Conservation (phyloP, 345 rosid genomes). For the Toxicodendron radicans region DNA sequence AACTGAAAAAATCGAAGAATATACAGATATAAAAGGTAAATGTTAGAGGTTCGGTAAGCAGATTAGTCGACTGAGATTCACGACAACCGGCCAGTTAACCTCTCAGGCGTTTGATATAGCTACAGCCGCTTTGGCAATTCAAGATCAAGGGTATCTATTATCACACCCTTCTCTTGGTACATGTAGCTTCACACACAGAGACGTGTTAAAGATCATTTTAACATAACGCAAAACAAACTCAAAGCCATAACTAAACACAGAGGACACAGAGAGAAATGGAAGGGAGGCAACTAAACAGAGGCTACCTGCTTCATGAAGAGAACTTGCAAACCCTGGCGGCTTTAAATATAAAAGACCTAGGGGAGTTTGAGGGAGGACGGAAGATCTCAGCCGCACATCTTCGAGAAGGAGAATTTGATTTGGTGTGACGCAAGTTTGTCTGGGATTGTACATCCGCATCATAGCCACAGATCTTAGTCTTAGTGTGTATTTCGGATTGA, state of each 20-base stretch:
- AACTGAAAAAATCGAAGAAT: not conserved
- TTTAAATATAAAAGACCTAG: not conserved
- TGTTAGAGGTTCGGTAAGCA: conserved; percentile 95
- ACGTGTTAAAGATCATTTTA: too few relatives aligned
- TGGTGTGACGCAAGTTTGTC: not conserved
- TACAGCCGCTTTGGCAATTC: conserved; percentile 72
- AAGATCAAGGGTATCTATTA: conserved; percentile 41
- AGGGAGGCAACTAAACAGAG: too few relatives aligned
- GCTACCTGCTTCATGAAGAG: too few relatives aligned
- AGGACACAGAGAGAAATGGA: not conserved
- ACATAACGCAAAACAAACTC: not conserved
- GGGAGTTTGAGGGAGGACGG: not conserved
- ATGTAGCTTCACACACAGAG: conserved; percentile 36
- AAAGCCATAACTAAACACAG: not conserved
- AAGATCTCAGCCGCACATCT: conserved; percentile 22
- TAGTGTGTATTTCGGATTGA: too few relatives aligned
- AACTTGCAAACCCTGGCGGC: not conserved
- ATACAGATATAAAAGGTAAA: not conserved
- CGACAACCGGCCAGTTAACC: conserved; percentile 82
- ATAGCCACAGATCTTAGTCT: too few relatives aligned
- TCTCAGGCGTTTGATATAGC: conserved; percentile 50
- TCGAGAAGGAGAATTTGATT: not conserved
- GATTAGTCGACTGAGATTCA: conserved; percentile 49
- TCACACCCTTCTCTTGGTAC: conserved; percentile 64
- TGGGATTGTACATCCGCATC: not conserved